Evolutionary conservation across 2,329 filamentous ascomycete genomes (phyloP).

Genomic region (Bipolaris oryzae): DNA sequence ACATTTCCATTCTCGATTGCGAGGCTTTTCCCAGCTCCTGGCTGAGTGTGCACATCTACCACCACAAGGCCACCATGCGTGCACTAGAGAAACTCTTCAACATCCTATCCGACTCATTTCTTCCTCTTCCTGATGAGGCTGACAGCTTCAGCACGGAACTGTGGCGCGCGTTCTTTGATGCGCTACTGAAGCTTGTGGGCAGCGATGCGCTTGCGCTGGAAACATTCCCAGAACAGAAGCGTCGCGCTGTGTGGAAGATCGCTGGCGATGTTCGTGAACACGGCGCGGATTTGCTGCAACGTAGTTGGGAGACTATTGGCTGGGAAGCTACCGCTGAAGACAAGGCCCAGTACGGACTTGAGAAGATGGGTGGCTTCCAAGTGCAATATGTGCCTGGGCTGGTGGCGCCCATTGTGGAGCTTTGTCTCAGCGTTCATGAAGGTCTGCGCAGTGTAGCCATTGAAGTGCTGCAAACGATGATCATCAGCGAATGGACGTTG

Average conservation of each 20-base stretch:
- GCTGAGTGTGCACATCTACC: constrained; percentile 92
- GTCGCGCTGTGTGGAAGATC: constrained; percentile 97
- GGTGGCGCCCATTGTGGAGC: constrained; percentile 87
- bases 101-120: constrained; percentile 79
- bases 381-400: constrained; percentile 96
- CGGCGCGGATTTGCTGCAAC: constrained; percentile 82
- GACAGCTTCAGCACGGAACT: constrained; percentile 91
- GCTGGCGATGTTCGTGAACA: constrained; percentile 93
- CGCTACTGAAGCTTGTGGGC: constrained; percentile 84
- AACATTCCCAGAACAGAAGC: constrained; percentile 95
- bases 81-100: constrained; percentile 81
- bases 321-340: constrained; percentile 91
- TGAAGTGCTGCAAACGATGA: constrained; percentile 95
- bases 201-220: constrained; percentile 89
- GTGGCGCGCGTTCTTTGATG: constrained; percentile 93
- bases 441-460: constrained; percentile 88
- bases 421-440: constrained; percentile 94
- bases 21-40: constrained; percentile 88
- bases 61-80: constrained; percentile 87
- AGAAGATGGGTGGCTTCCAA: constrained; percentile 92
- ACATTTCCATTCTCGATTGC: constrained; percentile 86
- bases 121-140: constrained; percentile 89
- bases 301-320: constrained; percentile 93
- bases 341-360: constrained; percentile 74
- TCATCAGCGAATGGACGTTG: constrained; percentile 95